Base-by-base conservation (phyloP, 495 filamentous ascomycete species). In the Bathelium albidoporum region DNA sequence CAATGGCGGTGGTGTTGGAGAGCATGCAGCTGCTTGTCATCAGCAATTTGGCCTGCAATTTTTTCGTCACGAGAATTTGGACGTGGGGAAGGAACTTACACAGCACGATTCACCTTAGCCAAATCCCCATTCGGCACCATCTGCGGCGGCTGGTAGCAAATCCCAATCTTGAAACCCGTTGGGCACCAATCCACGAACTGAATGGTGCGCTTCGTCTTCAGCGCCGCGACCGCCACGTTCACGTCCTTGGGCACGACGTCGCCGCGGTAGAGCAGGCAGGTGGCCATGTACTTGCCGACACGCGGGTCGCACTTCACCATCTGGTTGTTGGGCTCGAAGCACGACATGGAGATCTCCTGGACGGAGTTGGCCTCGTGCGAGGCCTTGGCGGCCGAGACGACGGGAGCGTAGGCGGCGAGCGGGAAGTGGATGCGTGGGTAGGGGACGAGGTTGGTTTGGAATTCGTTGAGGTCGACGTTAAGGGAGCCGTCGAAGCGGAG, bases 111-210 rank as follows among this genome's bases (percentile, higher is more conserved):
- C 74, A 96, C 90, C 80, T 95, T 91, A 74, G 95, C 94, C 63
- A 98, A 82, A 75, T 97, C 94, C 69, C 95, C 91, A 80, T 95
- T 95, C 74, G 94, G 94, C 59, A 96, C 91, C 78, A 86, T 87
- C 81, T 92, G 84, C 66, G 94, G 94, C 63, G 92, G 89, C 82
- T 98, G 93, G 84, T 90, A 97, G 88, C 91, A 96, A 83, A 98
- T 98, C 81, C 94, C 94, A 70, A 98, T 88, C 88, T 98, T 98
- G 87, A 97, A 97, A 70, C 94, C 94, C 72, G 94, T 98, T 68
- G 94, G 94, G 85, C 94, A 98, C 94, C 94, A 98, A 80, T 98
- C 94, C 70, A 98, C 94, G 72, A 97, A 95, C 82, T 97, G 92
- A 73, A 98, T 96, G 73, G 91, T 96, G 65, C 91, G 86, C 85